Conservation (phyloP, 495 filamentous ascomycete genomes). For the Rusavskia elegans region DNA sequence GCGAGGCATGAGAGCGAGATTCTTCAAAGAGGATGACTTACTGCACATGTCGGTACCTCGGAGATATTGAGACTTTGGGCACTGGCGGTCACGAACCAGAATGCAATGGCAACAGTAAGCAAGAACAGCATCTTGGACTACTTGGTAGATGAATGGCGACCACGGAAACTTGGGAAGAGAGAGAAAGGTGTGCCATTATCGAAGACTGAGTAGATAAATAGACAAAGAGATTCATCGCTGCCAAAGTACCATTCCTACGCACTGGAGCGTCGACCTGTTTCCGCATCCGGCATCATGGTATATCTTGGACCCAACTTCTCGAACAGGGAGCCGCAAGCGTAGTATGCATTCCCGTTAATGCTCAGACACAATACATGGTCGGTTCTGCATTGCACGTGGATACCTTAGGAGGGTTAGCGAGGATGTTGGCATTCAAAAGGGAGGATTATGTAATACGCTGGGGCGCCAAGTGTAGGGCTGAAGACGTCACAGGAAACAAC, state of each 20-base stretch:
- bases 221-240: background rate
- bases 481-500: no score
- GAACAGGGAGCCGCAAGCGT: no score
- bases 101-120: background rate
- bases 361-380: background rate
- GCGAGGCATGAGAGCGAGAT: background rate
- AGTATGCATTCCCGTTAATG: no score
- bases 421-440: no score
- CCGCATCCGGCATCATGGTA: background rate
- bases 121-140: background rate
- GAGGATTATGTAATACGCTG: no score
- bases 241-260: background rate
- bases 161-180: background rate
- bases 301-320: background rate
- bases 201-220: background rate
- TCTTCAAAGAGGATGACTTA: background rate
- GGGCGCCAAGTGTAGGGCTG: no score
- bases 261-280: background rate
- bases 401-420: background rate
- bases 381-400: background rate
- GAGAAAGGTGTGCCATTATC: background rate
- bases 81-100: background rate
- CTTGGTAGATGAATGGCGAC: background rate
- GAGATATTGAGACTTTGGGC: background rate
- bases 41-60: constrained; percentile 4